phyloP scores from a whole-genome alignment of 441 rosid species.

The Croton laevigatus region DNA sequence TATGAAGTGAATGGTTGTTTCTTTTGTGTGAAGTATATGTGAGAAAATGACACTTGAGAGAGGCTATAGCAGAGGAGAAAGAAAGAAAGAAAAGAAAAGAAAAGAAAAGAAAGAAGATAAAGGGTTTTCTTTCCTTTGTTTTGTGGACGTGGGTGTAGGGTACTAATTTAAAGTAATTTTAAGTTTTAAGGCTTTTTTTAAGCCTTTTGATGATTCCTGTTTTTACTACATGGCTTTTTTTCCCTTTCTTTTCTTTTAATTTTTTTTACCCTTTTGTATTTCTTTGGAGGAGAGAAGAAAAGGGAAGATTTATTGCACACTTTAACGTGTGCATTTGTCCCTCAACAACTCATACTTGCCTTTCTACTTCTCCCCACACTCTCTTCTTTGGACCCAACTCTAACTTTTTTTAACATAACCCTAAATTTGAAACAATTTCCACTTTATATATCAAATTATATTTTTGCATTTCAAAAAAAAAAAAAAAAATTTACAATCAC shows the following conservation, averaged over 20 bases:
- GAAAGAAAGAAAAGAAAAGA: conserved; percentile 22
- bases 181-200: conserved; percentile 18
- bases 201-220: conserved; percentile 10
- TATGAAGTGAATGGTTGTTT: conserved; percentile 80
- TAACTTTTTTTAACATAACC: not conserved
- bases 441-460: not conserved
- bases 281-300: conserved; percentile 29
- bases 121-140: conserved; percentile 51
- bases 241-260: too few relatives aligned
- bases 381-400: conserved; percentile 22
- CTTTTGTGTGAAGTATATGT: conserved; percentile 90
- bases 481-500: too few relatives aligned
- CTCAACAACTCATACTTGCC: conserved; percentile 33
- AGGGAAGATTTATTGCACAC: conserved; percentile 31
- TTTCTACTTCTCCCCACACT: conserved; percentile 19
- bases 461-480: too few relatives aligned
- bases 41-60: conserved; percentile 97
- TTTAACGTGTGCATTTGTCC: conserved; percentile 41
- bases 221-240: not conserved
- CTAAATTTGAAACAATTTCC: not conserved
- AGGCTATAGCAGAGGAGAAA: conserved; percentile 32
- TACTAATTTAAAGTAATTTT: conserved; percentile 27
- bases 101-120: conserved; percentile 25
- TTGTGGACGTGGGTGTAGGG: conserved; percentile 29
- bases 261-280: conserved; percentile 11